Evolutionary conservation across 2,329 filamentous ascomycete genomes (phyloP).

Genomic region (Cadophora malorum): DNA sequence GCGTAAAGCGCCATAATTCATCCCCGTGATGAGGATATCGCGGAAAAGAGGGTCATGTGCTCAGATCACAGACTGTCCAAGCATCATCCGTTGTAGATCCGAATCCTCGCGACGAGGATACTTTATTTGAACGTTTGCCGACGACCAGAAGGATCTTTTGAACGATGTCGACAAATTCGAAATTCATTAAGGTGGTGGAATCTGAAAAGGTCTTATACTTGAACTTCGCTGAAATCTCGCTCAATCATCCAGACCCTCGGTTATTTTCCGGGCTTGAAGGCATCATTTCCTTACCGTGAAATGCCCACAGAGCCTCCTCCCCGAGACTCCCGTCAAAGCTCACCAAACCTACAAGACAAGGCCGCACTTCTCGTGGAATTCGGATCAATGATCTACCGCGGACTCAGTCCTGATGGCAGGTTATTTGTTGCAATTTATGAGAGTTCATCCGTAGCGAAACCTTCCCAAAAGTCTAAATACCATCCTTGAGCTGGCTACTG

Average conservation of each 20-base stretch:
- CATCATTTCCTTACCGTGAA: neutral
- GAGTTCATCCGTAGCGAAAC: neutral
- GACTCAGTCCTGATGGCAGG: neutral
- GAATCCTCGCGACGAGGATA: neutral
- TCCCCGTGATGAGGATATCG: neutral
- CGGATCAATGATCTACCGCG: constrained; percentile 3
- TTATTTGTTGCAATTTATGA: neutral
- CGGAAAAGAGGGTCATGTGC: constrained; percentile 3
- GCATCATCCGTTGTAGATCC: neutral
- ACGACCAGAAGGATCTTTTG: neutral
- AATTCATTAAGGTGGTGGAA: neutral
- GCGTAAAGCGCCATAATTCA: constrained; percentile 7
- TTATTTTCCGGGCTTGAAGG: neutral
- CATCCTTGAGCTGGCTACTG: neutral
- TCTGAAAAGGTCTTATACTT: constrained; percentile 4
- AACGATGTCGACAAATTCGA: neutral
- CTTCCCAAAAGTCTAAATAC: neutral
- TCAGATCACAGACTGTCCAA: constrained; percentile 1
- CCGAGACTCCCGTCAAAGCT: neutral
- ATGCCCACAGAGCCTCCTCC: constrained; percentile 4
- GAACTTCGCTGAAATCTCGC: constrained; percentile 1
- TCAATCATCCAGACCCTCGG: neutral
- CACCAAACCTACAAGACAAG: neutral
- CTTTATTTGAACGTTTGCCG: constrained; percentile 10
- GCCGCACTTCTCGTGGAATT: neutral